Percentiles rank a stretch among this genome's conserved stretches.
phyloP scores from a whole-genome alignment of 805 yeast species.

The Yarrowia deformans region DNA sequence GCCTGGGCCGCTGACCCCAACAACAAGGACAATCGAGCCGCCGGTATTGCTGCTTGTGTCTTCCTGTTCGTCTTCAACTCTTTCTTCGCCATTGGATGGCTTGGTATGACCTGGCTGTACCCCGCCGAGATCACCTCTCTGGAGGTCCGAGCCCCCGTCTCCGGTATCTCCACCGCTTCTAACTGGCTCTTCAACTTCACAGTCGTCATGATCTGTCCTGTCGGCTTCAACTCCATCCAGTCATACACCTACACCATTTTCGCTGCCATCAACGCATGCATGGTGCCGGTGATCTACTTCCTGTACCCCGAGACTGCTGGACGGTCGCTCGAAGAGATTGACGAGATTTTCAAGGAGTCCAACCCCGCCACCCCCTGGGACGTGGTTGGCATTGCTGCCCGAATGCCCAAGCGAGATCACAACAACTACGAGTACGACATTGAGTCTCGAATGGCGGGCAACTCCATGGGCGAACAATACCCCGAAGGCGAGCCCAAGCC shows the following conservation, averaged over 20 bases:
- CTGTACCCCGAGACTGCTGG: constrained; percentile 40
- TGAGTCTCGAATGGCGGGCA: constrained; percentile 18
- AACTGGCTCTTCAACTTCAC: constrained; percentile 34
- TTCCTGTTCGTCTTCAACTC: constrained; percentile 37
- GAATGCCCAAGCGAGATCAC: constrained; percentile 45
- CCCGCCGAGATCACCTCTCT: constrained; percentile 37
- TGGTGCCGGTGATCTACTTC: constrained; percentile 38
- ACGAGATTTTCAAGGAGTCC: constrained; percentile 41
- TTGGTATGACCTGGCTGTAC: constrained; percentile 36
- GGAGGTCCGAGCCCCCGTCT: constrained; percentile 30
- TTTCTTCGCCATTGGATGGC: constrained; percentile 40
- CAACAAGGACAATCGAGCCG: constrained; percentile 21
- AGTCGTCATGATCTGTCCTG: constrained; percentile 35
- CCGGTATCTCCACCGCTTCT: constrained; percentile 31
- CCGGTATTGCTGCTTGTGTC: constrained; percentile 32
- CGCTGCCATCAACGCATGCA: constrained; percentile 34
- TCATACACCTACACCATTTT: constrained; percentile 36
- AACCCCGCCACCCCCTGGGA: constrained; percentile 55
- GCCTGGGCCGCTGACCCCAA: constrained; percentile 42
- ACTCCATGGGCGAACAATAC: constrained; percentile 24
- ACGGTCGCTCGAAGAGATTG: constrained; percentile 37
- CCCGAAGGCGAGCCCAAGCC: constrained; percentile 33
- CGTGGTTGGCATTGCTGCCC: constrained; percentile 52
- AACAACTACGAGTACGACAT: constrained; percentile 30
- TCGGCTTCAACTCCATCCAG: constrained; percentile 33